A percentile compares a stretch with the other conserved stretches of the same genome.
phyloP scores from a whole-genome alignment of 257 asterid genomes.

The Solanum commersonii region DNA sequence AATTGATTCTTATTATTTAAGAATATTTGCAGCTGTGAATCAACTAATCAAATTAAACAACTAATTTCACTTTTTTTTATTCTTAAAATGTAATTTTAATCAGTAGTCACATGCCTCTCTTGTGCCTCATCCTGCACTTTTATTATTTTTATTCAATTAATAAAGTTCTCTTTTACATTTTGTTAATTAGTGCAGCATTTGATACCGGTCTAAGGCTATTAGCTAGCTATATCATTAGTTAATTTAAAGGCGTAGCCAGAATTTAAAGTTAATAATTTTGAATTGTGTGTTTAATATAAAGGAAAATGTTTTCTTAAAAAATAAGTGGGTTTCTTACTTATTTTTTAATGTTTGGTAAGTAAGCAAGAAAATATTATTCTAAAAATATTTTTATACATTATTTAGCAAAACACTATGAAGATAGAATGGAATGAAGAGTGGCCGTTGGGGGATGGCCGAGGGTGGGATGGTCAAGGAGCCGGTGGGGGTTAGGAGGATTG shows the following conservation, averaged over 20 bases:
- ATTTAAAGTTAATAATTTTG: not conserved
- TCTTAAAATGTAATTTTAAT: not conserved
- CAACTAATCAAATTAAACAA: not conserved
- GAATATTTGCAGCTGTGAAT: not conserved
- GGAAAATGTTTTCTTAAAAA: too few relatives aligned
- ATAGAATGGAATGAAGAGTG: too few relatives aligned
- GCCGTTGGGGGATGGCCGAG: too few relatives aligned
- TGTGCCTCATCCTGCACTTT: conserved; percentile 1
- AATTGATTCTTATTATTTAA: not conserved
- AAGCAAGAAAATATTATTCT: not conserved
- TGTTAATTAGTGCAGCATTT: not conserved
- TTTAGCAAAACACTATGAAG: not conserved
- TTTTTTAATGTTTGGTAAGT: too few relatives aligned
- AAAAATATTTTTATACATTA: too few relatives aligned
- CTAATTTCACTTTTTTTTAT: not conserved
- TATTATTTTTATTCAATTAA: not conserved
- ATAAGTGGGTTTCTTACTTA: not conserved
- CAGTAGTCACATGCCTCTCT: conserved; percentile 49
- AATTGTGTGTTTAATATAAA: not conserved
- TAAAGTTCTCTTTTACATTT: not conserved
- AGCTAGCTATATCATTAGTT: not conserved
- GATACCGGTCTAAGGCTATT: not conserved
- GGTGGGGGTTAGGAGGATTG: not conserved
- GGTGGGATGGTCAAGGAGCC: too few relatives aligned
- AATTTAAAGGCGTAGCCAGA: not conserved